Conservation (phyloP, 2,329 filamentous ascomycete species). For the Teratosphaeria viscida region DNA sequence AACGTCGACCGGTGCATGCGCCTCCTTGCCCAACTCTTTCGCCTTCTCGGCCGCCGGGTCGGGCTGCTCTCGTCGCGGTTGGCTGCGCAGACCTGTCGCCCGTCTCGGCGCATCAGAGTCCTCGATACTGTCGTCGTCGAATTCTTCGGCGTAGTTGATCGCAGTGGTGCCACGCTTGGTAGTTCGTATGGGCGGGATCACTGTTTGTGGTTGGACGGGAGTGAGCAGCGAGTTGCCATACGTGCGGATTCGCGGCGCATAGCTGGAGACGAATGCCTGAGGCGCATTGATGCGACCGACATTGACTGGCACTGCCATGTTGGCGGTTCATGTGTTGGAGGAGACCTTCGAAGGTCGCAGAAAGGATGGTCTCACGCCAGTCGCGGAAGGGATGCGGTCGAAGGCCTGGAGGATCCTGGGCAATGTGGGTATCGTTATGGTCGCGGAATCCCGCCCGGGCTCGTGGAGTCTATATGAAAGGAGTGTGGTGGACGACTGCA, state of each 20-base stretch:
- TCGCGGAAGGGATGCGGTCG: slow-evolving; percentile 7
- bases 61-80: slow-evolving; percentile 54
- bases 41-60: slow-evolving; percentile 48
- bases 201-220: slow-evolving; percentile 64
- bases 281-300: slow-evolving; percentile 44
- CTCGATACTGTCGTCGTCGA: slow-evolving; percentile 76
- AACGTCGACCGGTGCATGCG: slow-evolving; percentile 64
- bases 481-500: slow-evolving; percentile 1
- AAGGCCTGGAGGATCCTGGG: background rate
- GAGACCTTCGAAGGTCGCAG: slow-evolving; percentile 7
- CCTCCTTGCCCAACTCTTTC: slow-evolving; percentile 72
- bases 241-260: slow-evolving; percentile 77
- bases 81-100: slow-evolving; percentile 72
- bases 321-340: slow-evolving; percentile 2
- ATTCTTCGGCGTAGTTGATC: slow-evolving; percentile 97
- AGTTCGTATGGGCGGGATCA: slow-evolving; percentile 62
- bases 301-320: slow-evolving; percentile 17
- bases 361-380: background rate
- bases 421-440: slow-evolving; percentile 14
- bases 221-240: slow-evolving; percentile 89
- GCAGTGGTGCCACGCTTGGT: slow-evolving; percentile 94
- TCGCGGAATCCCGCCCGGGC: slow-evolving; percentile 10
- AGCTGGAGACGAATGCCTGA: slow-evolving; percentile 82
- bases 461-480: slow-evolving; percentile 1
- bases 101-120: slow-evolving; percentile 57